Evolutionary conservation across 2,329 filamentous ascomycete genomes (phyloP).

Genomic region (Acephala macrosclerotiorum): DNA sequence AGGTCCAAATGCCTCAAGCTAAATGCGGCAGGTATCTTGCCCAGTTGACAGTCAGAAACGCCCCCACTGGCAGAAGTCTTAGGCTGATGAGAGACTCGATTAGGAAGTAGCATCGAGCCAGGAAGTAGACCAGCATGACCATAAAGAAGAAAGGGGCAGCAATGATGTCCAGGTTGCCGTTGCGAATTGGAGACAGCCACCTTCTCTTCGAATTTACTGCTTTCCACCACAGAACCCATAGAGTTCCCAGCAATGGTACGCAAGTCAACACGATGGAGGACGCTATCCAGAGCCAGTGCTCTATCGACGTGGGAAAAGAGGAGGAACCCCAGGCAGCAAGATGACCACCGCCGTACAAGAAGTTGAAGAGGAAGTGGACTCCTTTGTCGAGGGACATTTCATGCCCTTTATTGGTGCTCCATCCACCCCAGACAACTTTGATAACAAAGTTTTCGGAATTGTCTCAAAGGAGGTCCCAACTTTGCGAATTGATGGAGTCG

Average conservation of each 20-base stretch:
- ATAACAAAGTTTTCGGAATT: slow-evolving; percentile 8
- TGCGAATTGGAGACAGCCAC: neutral
- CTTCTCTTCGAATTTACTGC: slow-evolving; percentile 3
- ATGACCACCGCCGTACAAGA: slow-evolving; percentile 7
- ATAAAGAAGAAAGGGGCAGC: slow-evolving; percentile 9
- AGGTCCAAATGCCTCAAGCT: neutral
- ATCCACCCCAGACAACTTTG: slow-evolving; percentile 5
- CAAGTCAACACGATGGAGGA: neutral
- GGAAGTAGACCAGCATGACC: neutral
- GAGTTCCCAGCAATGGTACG: neutral
- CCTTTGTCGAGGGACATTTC: slow-evolving; percentile 13
- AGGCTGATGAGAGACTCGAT: slow-evolving; percentile 9
- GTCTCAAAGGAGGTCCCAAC: slow-evolving; percentile 10
- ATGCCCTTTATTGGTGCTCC: slow-evolving; percentile 3
- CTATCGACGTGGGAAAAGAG: neutral
- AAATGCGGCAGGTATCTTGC: slow-evolving; percentile 2
- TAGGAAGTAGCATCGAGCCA: slow-evolving; percentile 1
- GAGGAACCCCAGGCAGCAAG: neutral
- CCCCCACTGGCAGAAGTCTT: slow-evolving; percentile 5
- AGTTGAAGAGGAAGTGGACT: slow-evolving; percentile 11
- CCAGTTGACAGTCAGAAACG: slow-evolving; percentile 1
- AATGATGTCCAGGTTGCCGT: slow-evolving; percentile 8
- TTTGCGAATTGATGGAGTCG: neutral
- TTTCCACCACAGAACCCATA: slow-evolving; percentile 13
- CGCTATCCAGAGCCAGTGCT: slow-evolving; percentile 2